A percentile compares a stretch with the other conserved stretches of the same genome.
These are phyloP conservation scores for Ascoidea rubescens DNA, from an alignment of 805 yeast genomes.

Conservation along the genomic window DNA sequence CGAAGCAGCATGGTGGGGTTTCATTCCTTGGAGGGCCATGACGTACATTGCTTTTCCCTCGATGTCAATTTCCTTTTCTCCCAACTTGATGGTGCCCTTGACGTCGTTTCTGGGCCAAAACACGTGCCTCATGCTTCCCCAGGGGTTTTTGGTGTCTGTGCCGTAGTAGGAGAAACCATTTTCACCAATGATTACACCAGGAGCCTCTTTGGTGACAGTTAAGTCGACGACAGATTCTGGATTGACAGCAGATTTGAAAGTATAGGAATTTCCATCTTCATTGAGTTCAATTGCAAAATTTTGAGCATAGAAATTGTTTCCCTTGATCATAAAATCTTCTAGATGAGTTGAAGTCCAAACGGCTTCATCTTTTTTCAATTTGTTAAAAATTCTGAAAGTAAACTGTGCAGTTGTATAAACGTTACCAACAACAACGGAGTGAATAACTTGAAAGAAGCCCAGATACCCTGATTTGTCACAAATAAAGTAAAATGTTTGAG, in stretches of 20 bases:
- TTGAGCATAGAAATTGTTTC: constrained; percentile 71
- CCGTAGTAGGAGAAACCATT: constrained; percentile 85
- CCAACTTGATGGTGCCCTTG: constrained; percentile 39
- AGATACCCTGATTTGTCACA: constrained; percentile 45
- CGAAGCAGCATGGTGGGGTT: constrained; percentile 98
- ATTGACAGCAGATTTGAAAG: constrained; percentile 50
- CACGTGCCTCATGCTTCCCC: constrained; percentile 95
- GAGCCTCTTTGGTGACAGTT: constrained; percentile 41
- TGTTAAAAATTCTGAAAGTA: constrained; percentile 69
- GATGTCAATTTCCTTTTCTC: constrained; percentile 15
- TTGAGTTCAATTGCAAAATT: constrained; percentile 47
- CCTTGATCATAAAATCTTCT: constrained; percentile 62
- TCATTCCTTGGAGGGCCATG: constrained; percentile 97
- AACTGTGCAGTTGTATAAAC: constrained; percentile 85
- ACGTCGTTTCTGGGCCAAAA: constrained; percentile 90
- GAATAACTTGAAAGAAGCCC: constrained; percentile 91
- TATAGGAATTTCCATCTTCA: constrained; percentile 37
- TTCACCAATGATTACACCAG: constrained; percentile 81
- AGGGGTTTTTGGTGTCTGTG: constrained; percentile 67
- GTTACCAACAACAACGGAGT: constrained; percentile 73
- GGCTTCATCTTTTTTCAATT: constrained; percentile 31
- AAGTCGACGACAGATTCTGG: constrained; percentile 62
- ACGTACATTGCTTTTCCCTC: constrained; percentile 61
- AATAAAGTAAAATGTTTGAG: constrained; percentile 81
- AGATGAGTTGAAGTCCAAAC: constrained; percentile 90